Evolutionary conservation across 2,329 filamentous ascomycete species (phyloP), one percentile per base, ranked within the genome.

Genomic region (Fusarium succisae): DNA sequence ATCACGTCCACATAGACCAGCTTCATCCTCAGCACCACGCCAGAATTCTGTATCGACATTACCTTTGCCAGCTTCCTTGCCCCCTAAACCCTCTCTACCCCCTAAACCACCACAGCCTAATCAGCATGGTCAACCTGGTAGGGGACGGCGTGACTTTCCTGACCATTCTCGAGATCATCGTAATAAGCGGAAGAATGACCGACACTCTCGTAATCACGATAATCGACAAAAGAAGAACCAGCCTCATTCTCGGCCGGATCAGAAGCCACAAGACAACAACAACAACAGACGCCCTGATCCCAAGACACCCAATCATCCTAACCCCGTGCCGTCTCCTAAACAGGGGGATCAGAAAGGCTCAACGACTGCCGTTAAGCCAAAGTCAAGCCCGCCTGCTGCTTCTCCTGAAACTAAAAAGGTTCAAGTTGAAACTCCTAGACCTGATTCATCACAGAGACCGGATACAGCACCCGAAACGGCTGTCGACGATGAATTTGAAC

Each of bases 401-500:
- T 57, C 55, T 30, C 53, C 66, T 37, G 60, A 65, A 72, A 47
- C 44, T 28, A 67, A 69, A 53, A 64, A 62, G 39, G 57, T 45
- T 54, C 64, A 69, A 57, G 44, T 57, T 56, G 57, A 63, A 48
- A 63, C 55, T 38, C 58, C 44, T 38, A 62, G 43, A 56, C 48
- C 58, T 35, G 63, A 66, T 45, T 48, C 47, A 20, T 41, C 67
- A 57, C 71, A 59, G 35, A 56, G 20, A 61, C 50, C 55, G 13
- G 75, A 72, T 50, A 41, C 32, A 44, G 53, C 45, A 28, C 28
- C 68, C 20, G 63, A 76, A 24, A 60, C 69, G 32, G 26, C 38
- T 26, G n/a, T 58, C 28, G 61, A 81, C 26, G 80, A 82, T 20
- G 79, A 82, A 18, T 82, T 80, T 47, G 79, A 83, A 22, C 85